phyloP scores from a whole-genome alignment of 2,329 filamentous ascomycete genomes.

The Paradendryphiella salina region DNA sequence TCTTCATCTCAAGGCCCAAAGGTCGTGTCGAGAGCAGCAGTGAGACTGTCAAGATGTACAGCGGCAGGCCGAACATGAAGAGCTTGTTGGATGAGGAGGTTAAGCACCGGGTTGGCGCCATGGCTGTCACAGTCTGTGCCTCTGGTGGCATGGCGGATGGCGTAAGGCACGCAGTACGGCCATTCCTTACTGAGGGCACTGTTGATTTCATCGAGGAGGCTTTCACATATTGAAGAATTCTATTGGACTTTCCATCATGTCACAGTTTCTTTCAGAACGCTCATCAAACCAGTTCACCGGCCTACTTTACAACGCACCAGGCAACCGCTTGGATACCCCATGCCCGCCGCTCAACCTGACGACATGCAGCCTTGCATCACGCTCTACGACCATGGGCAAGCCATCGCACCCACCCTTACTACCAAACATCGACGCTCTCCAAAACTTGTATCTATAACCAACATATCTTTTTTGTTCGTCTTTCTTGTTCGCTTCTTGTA shows the following conservation, averaged over 20 bases:
- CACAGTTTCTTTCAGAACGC: neutral
- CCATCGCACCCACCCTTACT: neutral
- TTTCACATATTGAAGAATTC: constrained; percentile 60
- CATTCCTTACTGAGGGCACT: constrained; percentile 55
- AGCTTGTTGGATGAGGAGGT: constrained; percentile 63
- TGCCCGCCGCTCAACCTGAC: neutral
- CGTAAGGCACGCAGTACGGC: constrained; percentile 59
- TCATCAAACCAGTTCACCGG: neutral
- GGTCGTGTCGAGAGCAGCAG: constrained; percentile 60
- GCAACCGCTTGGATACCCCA: constrained; percentile 1
- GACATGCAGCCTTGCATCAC: neutral
- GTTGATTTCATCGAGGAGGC: constrained; percentile 68
- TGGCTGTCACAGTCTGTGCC: constrained; percentile 65
- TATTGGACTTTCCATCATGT: neutral
- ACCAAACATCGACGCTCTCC: neutral
- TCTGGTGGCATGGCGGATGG: constrained; percentile 66
- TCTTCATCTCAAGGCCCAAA: constrained; percentile 66
- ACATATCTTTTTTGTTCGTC: constrained; percentile 2
- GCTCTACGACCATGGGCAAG: constrained; percentile 5
- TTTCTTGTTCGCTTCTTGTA: constrained; percentile 28
- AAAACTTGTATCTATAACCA: constrained; percentile 8
- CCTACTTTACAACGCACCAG: neutral
- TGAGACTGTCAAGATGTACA: constrained; percentile 63
- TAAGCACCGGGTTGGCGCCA: constrained; percentile 59
- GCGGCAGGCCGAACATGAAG: constrained; percentile 60